Evolutionary conservation across 129 eudicot genomes (phyloP).

Genomic region (Saposhnikovia divaricata): DNA sequence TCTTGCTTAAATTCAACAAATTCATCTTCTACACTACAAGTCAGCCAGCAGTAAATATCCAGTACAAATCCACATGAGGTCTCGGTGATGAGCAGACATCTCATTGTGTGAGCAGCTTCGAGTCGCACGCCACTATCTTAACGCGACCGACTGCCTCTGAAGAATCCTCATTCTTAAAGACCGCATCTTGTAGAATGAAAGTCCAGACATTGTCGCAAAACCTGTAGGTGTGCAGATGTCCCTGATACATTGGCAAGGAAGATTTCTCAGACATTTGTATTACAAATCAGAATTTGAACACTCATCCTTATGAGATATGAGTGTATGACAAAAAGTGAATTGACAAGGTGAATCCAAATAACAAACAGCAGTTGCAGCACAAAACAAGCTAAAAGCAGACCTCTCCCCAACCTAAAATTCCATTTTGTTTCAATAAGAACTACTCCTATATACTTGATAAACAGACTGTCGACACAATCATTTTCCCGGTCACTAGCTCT

Average conservation of each 20-base stretch:
- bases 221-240: slow-evolving; percentile 94
- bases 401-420: not conserved
- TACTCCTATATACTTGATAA: not conserved
- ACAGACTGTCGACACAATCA: not conserved
- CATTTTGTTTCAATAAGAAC: not conserved
- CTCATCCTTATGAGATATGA: not conserved
- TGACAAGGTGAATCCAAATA: not conserved
- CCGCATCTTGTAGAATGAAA: slow-evolving; percentile 73
- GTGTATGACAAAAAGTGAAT: not conserved
- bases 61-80: not conserved
- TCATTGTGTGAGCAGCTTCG: slow-evolving; percentile 54
- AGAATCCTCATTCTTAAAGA: slow-evolving; percentile 66
- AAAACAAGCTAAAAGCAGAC: not conserved
- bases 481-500: not conserved
- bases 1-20: not conserved
- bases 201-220: slow-evolving; percentile 99
- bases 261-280: not conserved
- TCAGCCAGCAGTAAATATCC: not conserved
- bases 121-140: slow-evolving; percentile 70
- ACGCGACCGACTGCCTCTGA: slow-evolving; percentile 68
- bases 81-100: slow-evolving; percentile 3
- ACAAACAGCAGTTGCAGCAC: not conserved
- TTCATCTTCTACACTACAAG: not conserved
- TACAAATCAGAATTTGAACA: not conserved
- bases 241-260: slow-evolving; percentile 29